Evolutionary conservation across 139 green algal genomes (phyloP).

Genomic region (Diplosphaera chodatii): DNA sequence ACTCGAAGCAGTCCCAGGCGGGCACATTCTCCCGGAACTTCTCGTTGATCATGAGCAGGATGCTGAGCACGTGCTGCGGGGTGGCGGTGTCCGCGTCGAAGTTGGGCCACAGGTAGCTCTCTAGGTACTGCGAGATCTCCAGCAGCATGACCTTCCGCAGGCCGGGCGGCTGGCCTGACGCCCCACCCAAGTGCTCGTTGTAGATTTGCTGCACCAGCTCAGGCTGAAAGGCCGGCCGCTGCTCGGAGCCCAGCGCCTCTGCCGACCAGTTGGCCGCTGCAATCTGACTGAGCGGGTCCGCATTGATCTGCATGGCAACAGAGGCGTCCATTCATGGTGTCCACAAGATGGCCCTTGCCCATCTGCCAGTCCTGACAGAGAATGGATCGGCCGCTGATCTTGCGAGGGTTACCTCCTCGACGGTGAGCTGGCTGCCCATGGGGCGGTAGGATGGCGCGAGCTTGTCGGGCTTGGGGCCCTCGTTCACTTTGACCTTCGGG

Average conservation of each 20-base stretch:
- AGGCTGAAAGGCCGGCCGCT: slow-evolving; percentile 40
- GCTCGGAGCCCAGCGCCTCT: not conserved
- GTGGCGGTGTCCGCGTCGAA: slow-evolving; percentile 53
- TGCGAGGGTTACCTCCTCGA: slow-evolving; percentile 37
- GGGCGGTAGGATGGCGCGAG: slow-evolving; percentile 12
- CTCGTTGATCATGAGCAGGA: slow-evolving; percentile 89
- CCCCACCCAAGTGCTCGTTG: slow-evolving; percentile 49
- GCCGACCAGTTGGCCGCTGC: slow-evolving; percentile 44
- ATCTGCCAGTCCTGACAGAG: no score
- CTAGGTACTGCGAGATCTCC: slow-evolving; percentile 92
- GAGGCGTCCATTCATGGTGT: no score
- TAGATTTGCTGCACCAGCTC: slow-evolving; percentile 62
- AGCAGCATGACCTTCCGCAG: slow-evolving; percentile 59
- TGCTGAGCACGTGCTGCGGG: slow-evolving; percentile 45
- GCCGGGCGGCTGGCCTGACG: slow-evolving; percentile 20
- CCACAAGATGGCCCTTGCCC: no score
- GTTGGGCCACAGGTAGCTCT: slow-evolving; percentile 90
- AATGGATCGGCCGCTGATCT: no score
- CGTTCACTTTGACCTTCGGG: not conserved
- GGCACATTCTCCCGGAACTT: slow-evolving; percentile 83
- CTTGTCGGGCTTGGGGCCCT: not conserved
- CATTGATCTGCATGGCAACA: slow-evolving; percentile 17
- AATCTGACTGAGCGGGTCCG: slow-evolving; percentile 41
- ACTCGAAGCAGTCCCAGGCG: slow-evolving; percentile 71
- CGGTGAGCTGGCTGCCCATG: slow-evolving; percentile 19